Evolutionary conservation across 306 rosid genomes (phyloP).

Genomic region (Prunus mume): DNA sequence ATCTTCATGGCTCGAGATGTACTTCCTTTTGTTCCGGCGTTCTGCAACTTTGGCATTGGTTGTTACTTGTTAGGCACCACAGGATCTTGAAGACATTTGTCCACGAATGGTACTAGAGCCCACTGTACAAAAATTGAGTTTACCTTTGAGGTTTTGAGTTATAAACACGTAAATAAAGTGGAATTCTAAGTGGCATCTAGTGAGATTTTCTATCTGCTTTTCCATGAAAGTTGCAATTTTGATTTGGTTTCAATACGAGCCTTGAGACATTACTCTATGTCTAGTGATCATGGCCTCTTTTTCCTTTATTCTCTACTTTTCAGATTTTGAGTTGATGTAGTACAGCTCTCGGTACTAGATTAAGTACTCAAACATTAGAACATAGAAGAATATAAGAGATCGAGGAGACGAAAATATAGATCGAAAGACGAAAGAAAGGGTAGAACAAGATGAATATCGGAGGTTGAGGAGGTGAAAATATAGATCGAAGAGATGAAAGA

Average conservation of each 20-base stretch:
- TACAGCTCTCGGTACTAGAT: too few species aligned
- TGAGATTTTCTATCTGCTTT: neutral
- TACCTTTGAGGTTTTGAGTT: neutral
- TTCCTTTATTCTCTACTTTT: too few species aligned
- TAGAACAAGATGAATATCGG: too few species aligned
- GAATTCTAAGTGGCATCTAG: neutral
- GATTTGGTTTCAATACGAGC: neutral
- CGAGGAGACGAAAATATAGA: too few species aligned
- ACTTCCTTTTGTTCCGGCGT: neutral
- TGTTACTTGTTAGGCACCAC: neutral
- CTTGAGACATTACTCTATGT: neutral
- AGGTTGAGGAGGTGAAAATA: too few species aligned
- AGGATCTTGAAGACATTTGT: slow-evolving; percentile 18
- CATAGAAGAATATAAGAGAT: too few species aligned
- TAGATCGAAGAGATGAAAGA: too few species aligned
- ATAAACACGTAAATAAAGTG: slow-evolving; percentile 1
- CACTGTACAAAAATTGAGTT: neutral
- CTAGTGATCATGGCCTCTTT: neutral
- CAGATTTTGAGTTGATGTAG: neutral
- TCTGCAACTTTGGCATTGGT: slow-evolving; percentile 19
- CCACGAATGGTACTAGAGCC: neutral
- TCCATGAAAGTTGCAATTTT: neutral
- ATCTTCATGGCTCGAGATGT: slow-evolving; percentile 20
- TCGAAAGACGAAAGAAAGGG: too few species aligned
- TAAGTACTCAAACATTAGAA: too few species aligned